phyloP scores from a whole-genome alignment of 805 yeast species.

The Scheffersomyces coipomensis region DNA sequence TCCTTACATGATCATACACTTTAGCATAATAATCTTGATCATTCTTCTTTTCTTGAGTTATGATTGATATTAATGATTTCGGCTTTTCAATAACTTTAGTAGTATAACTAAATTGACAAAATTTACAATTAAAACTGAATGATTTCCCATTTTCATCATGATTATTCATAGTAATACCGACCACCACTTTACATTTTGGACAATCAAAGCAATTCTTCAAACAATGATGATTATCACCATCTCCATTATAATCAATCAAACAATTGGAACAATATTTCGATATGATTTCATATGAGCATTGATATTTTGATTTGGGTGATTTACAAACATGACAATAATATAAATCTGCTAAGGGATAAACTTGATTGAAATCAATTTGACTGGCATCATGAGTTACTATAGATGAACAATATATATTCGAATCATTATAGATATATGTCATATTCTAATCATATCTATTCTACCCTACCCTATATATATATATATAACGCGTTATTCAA shows the following conservation, averaged over 20 bases:
- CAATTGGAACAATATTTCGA: slow-evolving; percentile 38
- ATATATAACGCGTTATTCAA: no score
- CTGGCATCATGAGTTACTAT: background rate
- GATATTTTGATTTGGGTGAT: slow-evolving; percentile 21
- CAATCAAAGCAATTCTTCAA: slow-evolving; percentile 40
- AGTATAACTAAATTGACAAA: slow-evolving; percentile 31
- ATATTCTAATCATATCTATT: slow-evolving; percentile 8
- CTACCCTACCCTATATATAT: no score
- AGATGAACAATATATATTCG: slow-evolving; percentile 17
- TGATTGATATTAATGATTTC: slow-evolving; percentile 28
- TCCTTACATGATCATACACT: slow-evolving; percentile 4
- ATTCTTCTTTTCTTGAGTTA: slow-evolving; percentile 7
- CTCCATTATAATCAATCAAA: slow-evolving; percentile 30
- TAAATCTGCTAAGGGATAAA: slow-evolving; percentile 20
- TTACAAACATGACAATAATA: slow-evolving; percentile 40
- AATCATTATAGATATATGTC: slow-evolving; percentile 23
- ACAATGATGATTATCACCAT: slow-evolving; percentile 20
- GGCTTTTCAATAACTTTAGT: slow-evolving; percentile 42
- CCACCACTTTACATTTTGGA: slow-evolving; percentile 30
- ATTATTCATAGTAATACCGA: slow-evolving; percentile 19
- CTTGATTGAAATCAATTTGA: slow-evolving; percentile 3
- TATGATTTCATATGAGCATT: slow-evolving; percentile 22
- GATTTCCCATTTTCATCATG: slow-evolving; percentile 20
- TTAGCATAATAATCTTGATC: slow-evolving; percentile 4
- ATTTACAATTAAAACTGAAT: slow-evolving; percentile 37